Evolutionary conservation across 129 eudicot species (phyloP).

Genomic region (Flaveria linearis): DNA sequence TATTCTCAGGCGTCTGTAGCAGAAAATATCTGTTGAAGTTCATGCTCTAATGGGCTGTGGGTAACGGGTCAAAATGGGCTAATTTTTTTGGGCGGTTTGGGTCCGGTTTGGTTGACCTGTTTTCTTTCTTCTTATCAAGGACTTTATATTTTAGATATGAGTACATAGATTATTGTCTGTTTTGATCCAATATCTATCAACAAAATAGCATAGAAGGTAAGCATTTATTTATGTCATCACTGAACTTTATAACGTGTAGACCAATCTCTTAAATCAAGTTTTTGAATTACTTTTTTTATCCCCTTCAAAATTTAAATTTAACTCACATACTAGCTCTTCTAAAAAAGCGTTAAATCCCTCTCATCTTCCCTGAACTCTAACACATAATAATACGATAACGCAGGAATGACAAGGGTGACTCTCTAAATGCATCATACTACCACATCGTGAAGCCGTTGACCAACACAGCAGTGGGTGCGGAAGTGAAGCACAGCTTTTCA

Average conservation of each 20-base stretch:
- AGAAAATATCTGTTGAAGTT: background rate
- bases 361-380: background rate
- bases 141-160: background rate
- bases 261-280: background rate
- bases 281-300: background rate
- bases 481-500: constrained; percentile 82
- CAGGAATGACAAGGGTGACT: constrained; percentile 95
- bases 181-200: background rate
- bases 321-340: background rate
- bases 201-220: background rate
- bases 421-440: constrained; percentile 82
- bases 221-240: background rate
- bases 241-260: background rate
- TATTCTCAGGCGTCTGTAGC: background rate
- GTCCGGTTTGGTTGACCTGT: background rate
- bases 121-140: too few relatives aligned
- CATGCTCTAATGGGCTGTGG: background rate
- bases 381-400: background rate
- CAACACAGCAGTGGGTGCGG: constrained; percentile 89
- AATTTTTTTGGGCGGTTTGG: background rate
- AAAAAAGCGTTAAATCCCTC: background rate
- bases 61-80: background rate
- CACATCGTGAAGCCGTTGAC: constrained; percentile 80
- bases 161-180: background rate
- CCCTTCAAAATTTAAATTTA: background rate